A percentile compares a stretch with the other conserved stretches of the same genome.
phyloP scores from a whole-genome alignment of 2,329 filamentous ascomycete genomes.

The Apiospora saccharicola region DNA sequence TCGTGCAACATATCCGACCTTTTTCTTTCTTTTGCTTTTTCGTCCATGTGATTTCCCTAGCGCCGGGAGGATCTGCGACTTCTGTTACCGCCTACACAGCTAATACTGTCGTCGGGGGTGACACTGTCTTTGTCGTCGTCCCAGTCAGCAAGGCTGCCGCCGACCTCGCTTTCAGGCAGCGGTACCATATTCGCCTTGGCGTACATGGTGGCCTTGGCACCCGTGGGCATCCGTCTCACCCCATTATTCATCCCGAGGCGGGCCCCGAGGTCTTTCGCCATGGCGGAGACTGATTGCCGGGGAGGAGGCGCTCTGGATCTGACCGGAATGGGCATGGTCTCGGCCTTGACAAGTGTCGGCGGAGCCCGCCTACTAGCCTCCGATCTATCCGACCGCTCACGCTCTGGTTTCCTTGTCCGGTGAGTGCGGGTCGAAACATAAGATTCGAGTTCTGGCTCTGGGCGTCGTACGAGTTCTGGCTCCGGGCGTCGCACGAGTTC shows the following conservation, averaged over 20 bases:
- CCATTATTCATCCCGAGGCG: neutral
- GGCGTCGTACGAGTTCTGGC: conserved; percentile 20
- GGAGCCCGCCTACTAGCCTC: conserved; percentile 43
- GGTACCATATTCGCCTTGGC: conserved; percentile 21
- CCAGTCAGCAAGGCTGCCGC: conserved; percentile 26
- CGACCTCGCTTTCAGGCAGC: conserved; percentile 23
- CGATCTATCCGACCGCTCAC: conserved; percentile 42
- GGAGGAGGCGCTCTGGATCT: conserved; percentile 24
- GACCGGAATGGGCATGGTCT: conserved; percentile 20
- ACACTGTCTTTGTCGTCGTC: conserved; percentile 62
- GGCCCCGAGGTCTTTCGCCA: neutral
- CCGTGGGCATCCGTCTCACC: conserved; percentile 14
- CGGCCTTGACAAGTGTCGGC: conserved; percentile 23
- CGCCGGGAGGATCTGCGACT: conserved; percentile 25
- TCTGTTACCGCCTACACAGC: conserved; percentile 58
- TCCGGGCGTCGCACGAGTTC: conserved; percentile 25
- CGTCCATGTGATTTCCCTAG: neutral
- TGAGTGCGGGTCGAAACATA: conserved; percentile 26
- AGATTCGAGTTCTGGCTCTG: conserved; percentile 25
- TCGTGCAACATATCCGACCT: neutral
- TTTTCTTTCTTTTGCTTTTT: neutral
- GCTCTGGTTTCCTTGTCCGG: conserved; percentile 32
- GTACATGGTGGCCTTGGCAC: conserved; percentile 18
- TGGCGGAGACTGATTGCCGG: neutral
- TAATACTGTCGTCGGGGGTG: conserved; percentile 68